These are phyloP conservation scores for Tricharina praecox DNA, from an alignment of 495 filamentous ascomycete genomes.

Conservation along the genomic window DNA sequence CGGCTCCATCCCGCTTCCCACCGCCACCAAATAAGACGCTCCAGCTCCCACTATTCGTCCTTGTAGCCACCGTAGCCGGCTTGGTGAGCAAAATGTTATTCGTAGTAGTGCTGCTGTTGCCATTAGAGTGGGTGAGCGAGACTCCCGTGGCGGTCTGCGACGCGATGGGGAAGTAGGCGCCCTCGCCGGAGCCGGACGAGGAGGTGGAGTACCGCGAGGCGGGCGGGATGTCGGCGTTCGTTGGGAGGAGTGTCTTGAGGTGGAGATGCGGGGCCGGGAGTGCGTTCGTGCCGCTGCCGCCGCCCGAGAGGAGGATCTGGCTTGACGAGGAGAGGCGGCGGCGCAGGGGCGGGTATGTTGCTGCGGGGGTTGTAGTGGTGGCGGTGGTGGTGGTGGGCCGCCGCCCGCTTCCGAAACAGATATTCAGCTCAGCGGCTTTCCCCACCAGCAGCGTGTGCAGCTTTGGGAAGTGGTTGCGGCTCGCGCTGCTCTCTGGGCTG, in stretches of 20 bases:
- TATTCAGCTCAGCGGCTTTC: conserved; percentile 22
- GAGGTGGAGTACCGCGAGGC: neutral
- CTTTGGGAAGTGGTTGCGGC: conserved; percentile 24
- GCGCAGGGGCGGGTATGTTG: neutral
- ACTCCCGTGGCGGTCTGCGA: conserved; percentile 18
- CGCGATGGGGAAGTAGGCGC: conserved; percentile 21
- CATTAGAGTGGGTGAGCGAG: conserved; percentile 17
- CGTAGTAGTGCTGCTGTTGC: conserved; percentile 1
- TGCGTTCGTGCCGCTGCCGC: neutral
- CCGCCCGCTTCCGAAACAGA: conserved; percentile 16
- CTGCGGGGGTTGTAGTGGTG: neutral
- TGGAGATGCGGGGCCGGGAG: conserved; percentile 21
- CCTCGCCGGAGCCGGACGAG: neutral
- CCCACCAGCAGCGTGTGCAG: conserved; percentile 20
- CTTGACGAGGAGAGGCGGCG: conserved; percentile 16
- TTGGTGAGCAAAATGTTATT: neutral
- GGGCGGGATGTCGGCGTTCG: conserved; percentile 6
- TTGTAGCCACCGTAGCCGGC: conserved; percentile 10
- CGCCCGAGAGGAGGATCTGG: conserved; percentile 1
- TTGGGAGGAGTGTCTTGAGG: conserved; percentile 21
- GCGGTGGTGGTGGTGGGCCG: conserved; percentile 3
- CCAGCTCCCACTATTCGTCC: conserved; percentile 21
- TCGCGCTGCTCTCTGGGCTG: conserved; percentile 15
- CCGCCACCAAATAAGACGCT: conserved; percentile 17
- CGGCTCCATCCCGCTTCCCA: conserved; percentile 5